These are phyloP conservation scores for Bacidia gigantensis DNA, from an alignment of 495 filamentous ascomycete species.

Conservation along the genomic window DNA sequence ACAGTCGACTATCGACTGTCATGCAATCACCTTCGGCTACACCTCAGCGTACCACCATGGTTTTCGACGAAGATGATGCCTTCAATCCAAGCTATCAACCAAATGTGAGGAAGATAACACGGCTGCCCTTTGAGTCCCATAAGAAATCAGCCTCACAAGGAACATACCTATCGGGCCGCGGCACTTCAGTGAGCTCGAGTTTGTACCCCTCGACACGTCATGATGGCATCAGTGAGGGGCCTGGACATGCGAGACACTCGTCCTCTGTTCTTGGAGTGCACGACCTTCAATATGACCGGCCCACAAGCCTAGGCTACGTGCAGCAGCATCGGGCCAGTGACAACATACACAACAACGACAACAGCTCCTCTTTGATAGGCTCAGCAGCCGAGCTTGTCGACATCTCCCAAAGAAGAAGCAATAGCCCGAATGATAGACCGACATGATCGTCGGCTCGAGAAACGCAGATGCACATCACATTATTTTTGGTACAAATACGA, in stretches of 20 bases:
- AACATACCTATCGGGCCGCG: slow-evolving; percentile 14
- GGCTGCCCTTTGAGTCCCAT: slow-evolving; percentile 15
- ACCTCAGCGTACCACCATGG: slow-evolving; percentile 13
- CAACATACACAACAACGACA: slow-evolving; percentile 44
- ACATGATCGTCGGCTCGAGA: neutral
- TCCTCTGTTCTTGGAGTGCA: slow-evolving; percentile 21
- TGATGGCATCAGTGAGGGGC: slow-evolving; percentile 1
- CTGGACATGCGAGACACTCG: slow-evolving; percentile 17
- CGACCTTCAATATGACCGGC: slow-evolving; percentile 36
- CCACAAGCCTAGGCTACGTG: slow-evolving; percentile 61
- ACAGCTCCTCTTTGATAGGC: slow-evolving; percentile 37
- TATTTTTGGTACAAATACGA: neutral
- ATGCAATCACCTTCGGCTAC: slow-evolving; percentile 17
- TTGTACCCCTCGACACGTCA: slow-evolving; percentile 7
- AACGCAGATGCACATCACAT: neutral
- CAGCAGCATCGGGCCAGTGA: slow-evolving; percentile 49
- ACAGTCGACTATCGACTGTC: slow-evolving; percentile 17
- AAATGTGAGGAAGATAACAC: slow-evolving; percentile 5
- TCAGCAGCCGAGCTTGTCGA: slow-evolving; percentile 37
- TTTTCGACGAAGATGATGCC: slow-evolving; percentile 17
- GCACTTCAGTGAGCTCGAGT: slow-evolving; percentile 16
- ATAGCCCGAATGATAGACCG: slow-evolving; percentile 17
- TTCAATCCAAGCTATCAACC: slow-evolving; percentile 13
- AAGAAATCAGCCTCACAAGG: slow-evolving; percentile 13
- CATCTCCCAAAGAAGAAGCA: slow-evolving; percentile 13